These are phyloP conservation scores for Neurospora pannonica DNA, from an alignment of 495 filamentous ascomycete genomes.

Conservation along the genomic window DNA sequence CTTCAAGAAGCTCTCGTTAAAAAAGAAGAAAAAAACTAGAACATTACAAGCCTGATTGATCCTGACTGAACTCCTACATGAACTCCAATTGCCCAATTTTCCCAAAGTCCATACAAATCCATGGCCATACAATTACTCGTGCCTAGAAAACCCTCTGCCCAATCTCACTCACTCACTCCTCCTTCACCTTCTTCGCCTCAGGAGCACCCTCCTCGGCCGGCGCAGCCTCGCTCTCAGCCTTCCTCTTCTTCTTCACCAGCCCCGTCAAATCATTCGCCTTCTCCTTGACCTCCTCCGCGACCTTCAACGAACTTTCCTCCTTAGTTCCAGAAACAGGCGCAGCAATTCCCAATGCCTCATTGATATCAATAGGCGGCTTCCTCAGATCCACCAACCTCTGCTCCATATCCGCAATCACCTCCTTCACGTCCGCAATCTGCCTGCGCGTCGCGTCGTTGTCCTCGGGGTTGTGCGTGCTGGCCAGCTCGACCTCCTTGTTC, in stretches of 20 bases:
- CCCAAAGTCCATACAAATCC: neutral
- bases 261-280: slow-evolving; percentile 77
- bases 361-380: slow-evolving; percentile 58
- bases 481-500: slow-evolving; percentile 59
- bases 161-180: neutral
- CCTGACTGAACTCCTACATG: neutral
- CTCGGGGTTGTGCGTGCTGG: slow-evolving; percentile 39
- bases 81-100: neutral
- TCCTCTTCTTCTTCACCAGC: slow-evolving; percentile 72
- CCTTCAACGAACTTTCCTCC: slow-evolving; percentile 45
- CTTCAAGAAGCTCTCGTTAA: neutral
- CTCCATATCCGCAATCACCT: slow-evolving; percentile 82
- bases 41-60: neutral
- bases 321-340: slow-evolving; percentile 21
- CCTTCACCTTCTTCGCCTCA: slow-evolving; percentile 34
- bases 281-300: slow-evolving; percentile 66
- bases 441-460: slow-evolving; percentile 51
- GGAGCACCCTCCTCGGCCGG: slow-evolving; percentile 28
- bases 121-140: neutral
- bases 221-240: slow-evolving; percentile 23
- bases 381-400: slow-evolving; percentile 58
- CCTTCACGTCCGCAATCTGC: slow-evolving; percentile 73
- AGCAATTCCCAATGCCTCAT: slow-evolving; percentile 38
- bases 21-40: neutral
- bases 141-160: neutral